Percentiles rank a stretch among this genome's conserved stretches.
Conservation (phyloP, 2,329 filamentous ascomycete species). For the Penicillium sp. region DNA sequence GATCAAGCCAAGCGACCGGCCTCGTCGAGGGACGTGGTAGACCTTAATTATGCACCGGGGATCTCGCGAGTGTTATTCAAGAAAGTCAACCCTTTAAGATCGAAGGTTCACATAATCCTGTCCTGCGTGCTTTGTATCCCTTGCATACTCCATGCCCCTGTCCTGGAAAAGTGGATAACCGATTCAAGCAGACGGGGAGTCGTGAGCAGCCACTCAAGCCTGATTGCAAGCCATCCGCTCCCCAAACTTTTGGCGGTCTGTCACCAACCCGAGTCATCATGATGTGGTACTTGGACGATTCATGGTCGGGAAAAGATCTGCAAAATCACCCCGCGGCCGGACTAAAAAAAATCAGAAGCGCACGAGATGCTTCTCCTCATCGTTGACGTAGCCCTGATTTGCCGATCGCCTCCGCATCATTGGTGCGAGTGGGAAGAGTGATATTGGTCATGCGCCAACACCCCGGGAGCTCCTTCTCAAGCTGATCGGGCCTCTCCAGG, state of each 20-base stretch:
- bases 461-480: neutral
- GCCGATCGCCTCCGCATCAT: slow-evolving; percentile 14
- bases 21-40: no score
- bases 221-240: neutral
- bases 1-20: no score
- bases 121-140: no score
- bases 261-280: no score
- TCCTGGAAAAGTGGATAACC: no score
- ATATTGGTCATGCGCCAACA: neutral
- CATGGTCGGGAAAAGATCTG: slow-evolving; percentile 4
- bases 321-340: neutral
- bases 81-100: no score
- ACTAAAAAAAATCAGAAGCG: slow-evolving; percentile 10
- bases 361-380: slow-evolving; percentile 4
- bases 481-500: no score
- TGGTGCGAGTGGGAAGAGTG: neutral
- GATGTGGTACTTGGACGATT: slow-evolving; percentile 13
- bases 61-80: no score
- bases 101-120: no score
- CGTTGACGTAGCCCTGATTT: slow-evolving; percentile 11
- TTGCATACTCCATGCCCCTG: no score
- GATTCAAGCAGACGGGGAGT: neutral
- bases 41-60: no score
- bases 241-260: neutral
- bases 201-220: neutral